Conservation (phyloP, 2,329 filamentous ascomycete species). For the Rutstroemia sp. region DNA sequence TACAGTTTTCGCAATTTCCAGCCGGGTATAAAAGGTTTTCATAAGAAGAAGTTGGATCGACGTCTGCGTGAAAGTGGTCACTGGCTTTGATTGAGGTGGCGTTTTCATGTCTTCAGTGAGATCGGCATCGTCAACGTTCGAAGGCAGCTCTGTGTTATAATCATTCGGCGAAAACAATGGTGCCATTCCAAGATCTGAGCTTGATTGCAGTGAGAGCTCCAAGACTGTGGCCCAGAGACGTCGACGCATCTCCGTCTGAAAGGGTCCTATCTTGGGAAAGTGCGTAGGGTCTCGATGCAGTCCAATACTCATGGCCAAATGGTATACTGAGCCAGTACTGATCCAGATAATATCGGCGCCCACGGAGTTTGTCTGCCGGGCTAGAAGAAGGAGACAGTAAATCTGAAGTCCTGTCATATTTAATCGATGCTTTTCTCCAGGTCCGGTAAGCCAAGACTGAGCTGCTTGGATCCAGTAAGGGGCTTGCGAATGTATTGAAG, state of each 20-base stretch:
- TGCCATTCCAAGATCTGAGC: conserved; percentile 42
- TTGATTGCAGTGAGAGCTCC: conserved; percentile 44
- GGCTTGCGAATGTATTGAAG: conserved; percentile 5
- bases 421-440: conserved; percentile 40
- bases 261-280: conserved; percentile 39
- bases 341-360: conserved; percentile 46
- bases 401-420: conserved; percentile 43
- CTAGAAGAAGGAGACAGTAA: conserved; percentile 43
- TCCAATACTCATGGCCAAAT: conserved; percentile 49
- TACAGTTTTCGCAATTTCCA: conserved; percentile 37
- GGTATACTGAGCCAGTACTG: conserved; percentile 39
- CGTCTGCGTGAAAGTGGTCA: conserved; percentile 36
- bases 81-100: conserved; percentile 17
- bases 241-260: conserved; percentile 45
- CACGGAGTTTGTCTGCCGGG: conserved; percentile 40
- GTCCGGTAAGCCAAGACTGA: conserved; percentile 13
- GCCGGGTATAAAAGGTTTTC: conserved; percentile 36
- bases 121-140: conserved; percentile 44
- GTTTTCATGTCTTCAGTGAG: conserved; percentile 33
- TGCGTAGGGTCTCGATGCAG: conserved; percentile 48
- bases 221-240: conserved; percentile 49
- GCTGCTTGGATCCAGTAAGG: conserved; percentile 16
- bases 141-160: conserved; percentile 42
- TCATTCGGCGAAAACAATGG: conserved; percentile 39
- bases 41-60: conserved; percentile 42